These are phyloP conservation scores for Phaseolus coccineus DNA, from an alignment of 331 rosid species.

Conservation along the genomic window DNA sequence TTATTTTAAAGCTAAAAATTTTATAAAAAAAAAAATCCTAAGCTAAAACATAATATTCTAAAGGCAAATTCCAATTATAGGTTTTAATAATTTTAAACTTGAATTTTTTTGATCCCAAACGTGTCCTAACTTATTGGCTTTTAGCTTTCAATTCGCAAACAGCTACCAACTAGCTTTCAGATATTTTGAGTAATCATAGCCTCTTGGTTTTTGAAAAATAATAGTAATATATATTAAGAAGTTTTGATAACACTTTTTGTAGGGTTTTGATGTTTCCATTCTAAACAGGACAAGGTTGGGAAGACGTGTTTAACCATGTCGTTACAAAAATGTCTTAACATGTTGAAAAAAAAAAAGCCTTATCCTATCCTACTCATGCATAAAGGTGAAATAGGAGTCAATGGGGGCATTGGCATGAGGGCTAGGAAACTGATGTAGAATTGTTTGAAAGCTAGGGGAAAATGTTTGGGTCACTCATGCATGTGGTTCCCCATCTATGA, in stretches of 20 bases:
- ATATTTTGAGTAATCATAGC: neutral
- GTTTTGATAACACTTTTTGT: neutral
- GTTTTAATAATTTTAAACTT: too few relatives aligned
- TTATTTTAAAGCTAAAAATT: too few relatives aligned
- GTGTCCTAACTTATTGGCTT: neutral
- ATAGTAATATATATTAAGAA: neutral
- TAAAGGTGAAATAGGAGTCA: slow-evolving; percentile 26
- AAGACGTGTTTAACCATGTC: slow-evolving; percentile 25
- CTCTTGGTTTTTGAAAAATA: neutral
- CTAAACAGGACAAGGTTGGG: neutral
- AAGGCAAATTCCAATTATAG: neutral
- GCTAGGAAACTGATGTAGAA: slow-evolving; percentile 6
- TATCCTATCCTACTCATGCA: neutral
- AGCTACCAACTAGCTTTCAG: neutral
- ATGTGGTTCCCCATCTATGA: neutral
- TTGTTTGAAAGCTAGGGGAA: neutral
- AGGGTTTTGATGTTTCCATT: slow-evolving; percentile 6
- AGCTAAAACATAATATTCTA: too few relatives aligned
- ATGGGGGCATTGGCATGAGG: neutral
- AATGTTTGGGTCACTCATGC: neutral
- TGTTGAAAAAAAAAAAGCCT: neutral
- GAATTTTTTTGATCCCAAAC: too few relatives aligned
- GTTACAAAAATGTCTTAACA: neutral
- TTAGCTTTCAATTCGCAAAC: neutral
- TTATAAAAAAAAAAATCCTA: too few relatives aligned